Percentiles rank a stretch among this genome's conserved stretches.
Evolutionary conservation across 306 rosid species (phyloP).

Genomic region (Trichosanthes cucumerina): DNA sequence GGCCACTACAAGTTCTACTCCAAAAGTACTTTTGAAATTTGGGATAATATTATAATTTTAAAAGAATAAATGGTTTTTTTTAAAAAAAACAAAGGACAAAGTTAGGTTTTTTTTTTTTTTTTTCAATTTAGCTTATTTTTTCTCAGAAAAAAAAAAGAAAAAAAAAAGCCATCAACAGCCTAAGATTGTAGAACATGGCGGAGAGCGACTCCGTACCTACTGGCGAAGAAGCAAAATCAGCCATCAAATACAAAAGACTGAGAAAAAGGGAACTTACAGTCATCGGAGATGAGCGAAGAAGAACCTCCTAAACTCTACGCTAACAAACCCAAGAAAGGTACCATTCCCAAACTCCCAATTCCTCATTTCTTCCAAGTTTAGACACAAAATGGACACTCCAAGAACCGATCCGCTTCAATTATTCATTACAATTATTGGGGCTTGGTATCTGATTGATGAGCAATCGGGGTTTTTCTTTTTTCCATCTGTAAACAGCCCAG

Average conservation of each 20-base stretch:
- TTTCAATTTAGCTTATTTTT: too few relatives aligned
- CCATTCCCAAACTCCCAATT: neutral
- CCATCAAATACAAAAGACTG: neutral
- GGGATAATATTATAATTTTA: too few relatives aligned
- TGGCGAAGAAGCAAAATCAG: neutral
- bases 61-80: too few relatives aligned
- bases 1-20: too few relatives aligned
- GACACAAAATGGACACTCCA: neutral
- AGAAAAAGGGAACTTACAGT: neutral
- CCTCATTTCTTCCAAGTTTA: neutral
- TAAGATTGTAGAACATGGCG: neutral
- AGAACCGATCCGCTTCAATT: neutral
- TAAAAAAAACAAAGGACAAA: too few relatives aligned
- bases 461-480: neutral
- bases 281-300: slow-evolving; percentile 39
- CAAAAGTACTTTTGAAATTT: too few relatives aligned
- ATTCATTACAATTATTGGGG: slow-evolving; percentile 17
- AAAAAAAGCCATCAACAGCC: neutral
- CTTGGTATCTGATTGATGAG: slow-evolving; percentile 1
- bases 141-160: too few relatives aligned
- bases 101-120: too few relatives aligned
- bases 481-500: slow-evolving; percentile 25
- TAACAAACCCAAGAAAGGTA: slow-evolving; percentile 69
- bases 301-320: slow-evolving; percentile 50
- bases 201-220: neutral